Evolutionary conservation across 2,329 filamentous ascomycete genomes (phyloP).

Genomic region (Alternaria ethzedia): DNA sequence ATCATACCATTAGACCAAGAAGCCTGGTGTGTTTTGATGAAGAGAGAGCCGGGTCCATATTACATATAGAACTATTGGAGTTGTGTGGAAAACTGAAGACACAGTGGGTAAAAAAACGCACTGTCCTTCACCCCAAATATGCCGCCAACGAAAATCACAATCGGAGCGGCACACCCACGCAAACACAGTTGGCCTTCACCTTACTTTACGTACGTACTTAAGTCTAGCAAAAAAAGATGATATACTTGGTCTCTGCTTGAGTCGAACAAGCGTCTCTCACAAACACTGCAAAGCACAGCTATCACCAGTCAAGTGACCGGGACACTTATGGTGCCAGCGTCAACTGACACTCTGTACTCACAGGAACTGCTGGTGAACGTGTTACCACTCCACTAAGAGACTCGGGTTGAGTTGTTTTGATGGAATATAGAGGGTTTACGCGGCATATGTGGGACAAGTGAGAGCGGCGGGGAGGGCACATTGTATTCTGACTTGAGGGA

Average conservation of each 20-base stretch:
- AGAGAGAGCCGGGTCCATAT: background rate
- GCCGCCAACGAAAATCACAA: background rate
- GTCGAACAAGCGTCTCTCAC: background rate
- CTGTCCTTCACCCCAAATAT: background rate
- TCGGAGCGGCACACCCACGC: background rate
- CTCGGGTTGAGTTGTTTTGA: background rate
- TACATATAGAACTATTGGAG: background rate
- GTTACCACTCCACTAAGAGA: background rate
- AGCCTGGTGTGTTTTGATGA: background rate
- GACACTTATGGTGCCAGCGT: too few relatives aligned
- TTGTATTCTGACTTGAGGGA: too few relatives aligned
- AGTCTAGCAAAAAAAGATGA: background rate
- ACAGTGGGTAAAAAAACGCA: background rate
- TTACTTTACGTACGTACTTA: background rate
- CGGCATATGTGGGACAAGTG: background rate
- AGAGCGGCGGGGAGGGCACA: too few relatives aligned
- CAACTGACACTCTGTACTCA: too few relatives aligned
- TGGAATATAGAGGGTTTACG: background rate
- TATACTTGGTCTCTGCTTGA: background rate
- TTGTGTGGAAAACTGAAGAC: background rate
- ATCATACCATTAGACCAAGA: background rate
- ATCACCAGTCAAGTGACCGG: too few relatives aligned
- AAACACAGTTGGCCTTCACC: background rate
- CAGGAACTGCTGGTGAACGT: background rate
- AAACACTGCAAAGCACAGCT: too few relatives aligned